phyloP scores from a whole-genome alignment of 257 asterid species.

The Scutellaria baicalensis region DNA sequence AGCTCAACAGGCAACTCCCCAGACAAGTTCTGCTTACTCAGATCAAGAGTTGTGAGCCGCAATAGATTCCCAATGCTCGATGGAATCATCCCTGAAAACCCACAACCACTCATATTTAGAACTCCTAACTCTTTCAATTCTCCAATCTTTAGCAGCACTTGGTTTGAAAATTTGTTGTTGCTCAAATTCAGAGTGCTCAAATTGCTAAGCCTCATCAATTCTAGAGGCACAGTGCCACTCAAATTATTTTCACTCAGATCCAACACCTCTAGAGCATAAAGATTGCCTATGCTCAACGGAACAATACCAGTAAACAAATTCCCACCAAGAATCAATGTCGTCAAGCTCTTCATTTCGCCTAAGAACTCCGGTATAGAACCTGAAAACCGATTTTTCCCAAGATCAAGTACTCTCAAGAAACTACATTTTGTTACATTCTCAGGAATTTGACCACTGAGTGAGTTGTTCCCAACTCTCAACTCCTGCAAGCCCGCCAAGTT shows the following conservation, averaged over 20 bases:
- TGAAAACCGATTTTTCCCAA: constrained; percentile 39
- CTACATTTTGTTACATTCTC: constrained; percentile 31
- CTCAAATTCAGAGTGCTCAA: constrained; percentile 62
- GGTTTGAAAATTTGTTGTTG: constrained; percentile 45
- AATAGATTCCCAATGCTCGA: constrained; percentile 47
- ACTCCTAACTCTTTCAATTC: constrained; percentile 40
- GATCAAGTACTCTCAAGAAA: constrained; percentile 47
- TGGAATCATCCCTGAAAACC: constrained; percentile 59
- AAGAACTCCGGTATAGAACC: constrained; percentile 57
- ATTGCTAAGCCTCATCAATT: constrained; percentile 48
- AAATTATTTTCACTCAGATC: constrained; percentile 58
- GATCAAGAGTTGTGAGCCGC: constrained; percentile 57
- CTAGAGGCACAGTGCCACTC: constrained; percentile 48
- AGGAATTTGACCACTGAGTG: constrained; percentile 50
- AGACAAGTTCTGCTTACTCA: constrained; percentile 67
- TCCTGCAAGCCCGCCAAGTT: constrained; percentile 45
- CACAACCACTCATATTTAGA: constrained; percentile 67
- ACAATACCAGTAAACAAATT: constrained; percentile 45
- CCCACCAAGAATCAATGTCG: constrained; percentile 44
- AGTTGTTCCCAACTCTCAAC: constrained; percentile 55
- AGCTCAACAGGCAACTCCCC: constrained; percentile 74
- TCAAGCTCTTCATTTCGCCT: constrained; percentile 36
- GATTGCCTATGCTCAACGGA: constrained; percentile 43
- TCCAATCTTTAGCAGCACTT: constrained; percentile 35
- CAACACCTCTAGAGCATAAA: constrained; percentile 35